Conservation (phyloP, 2,329 filamentous ascomycete genomes). For the Cladosporium sp. region DNA sequence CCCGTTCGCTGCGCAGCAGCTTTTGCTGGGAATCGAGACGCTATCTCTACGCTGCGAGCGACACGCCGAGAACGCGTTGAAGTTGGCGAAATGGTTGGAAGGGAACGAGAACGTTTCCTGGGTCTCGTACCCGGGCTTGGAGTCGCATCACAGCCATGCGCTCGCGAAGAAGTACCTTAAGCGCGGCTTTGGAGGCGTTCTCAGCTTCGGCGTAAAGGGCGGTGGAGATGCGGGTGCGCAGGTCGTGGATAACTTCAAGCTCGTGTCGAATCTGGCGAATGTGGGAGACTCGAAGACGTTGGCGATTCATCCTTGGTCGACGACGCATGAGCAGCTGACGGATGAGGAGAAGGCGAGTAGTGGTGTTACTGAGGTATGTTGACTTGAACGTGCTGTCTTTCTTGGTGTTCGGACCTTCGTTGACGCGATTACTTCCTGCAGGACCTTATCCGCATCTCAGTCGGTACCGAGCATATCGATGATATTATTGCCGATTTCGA, state of each 20-base stretch:
- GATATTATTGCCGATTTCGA: slow-evolving; percentile 96
- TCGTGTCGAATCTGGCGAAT: slow-evolving; percentile 94
- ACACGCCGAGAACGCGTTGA: slow-evolving; percentile 78
- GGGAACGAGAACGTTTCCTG: slow-evolving; percentile 79
- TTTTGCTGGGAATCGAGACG: slow-evolving; percentile 85
- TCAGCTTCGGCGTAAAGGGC: slow-evolving; percentile 92
- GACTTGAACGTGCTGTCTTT: too few species aligned
- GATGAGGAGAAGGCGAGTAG: slow-evolving; percentile 76
- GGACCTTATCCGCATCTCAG: slow-evolving; percentile 91
- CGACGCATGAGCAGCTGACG: slow-evolving; percentile 87
- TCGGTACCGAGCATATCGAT: slow-evolving; percentile 94
- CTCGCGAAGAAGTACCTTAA: slow-evolving; percentile 82
- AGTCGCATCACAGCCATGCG: slow-evolving; percentile 74
- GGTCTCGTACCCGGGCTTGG: slow-evolving; percentile 90
- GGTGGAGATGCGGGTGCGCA: slow-evolving; percentile 75
- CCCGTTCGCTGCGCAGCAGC: slow-evolving; percentile 89
- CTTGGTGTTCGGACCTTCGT: too few species aligned
- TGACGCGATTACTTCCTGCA: too few species aligned
- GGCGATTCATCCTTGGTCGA: slow-evolving; percentile 92
- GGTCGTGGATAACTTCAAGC: slow-evolving; percentile 89
- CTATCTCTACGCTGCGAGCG: slow-evolving; percentile 81
- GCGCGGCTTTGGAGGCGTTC: slow-evolving; percentile 80
- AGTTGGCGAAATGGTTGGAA: slow-evolving; percentile 78
- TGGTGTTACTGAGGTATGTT: slow-evolving; percentile 60
- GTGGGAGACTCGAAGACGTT: slow-evolving; percentile 94